Evolutionary conservation across 306 rosid species (phyloP), one percentile per base, ranked within the genome.

Genomic region (Vigna radiata): DNA sequence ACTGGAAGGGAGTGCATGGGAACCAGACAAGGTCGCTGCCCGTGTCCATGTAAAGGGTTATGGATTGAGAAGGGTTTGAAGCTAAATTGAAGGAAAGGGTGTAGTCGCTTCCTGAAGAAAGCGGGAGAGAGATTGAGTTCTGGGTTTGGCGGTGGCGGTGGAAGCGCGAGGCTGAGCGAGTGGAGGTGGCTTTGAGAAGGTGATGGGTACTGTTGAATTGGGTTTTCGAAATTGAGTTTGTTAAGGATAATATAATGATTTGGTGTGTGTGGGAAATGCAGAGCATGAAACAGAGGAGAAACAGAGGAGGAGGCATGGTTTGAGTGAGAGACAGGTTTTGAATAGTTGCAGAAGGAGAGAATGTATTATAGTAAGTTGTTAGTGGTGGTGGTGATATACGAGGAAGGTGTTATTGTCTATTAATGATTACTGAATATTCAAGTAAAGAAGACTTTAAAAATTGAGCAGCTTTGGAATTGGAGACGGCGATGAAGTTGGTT

Each of bases 1-100:
- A 95, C 23, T 92, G 91, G 73, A 95, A 95, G 0, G 97, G 97
- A 10, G 93, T 44, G 53, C 98, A 95, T 5, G 98, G 98, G 84
- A 92, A 88, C 98, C 98, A 95, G 7, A 95, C 97, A 0, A 95
- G 88, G 87, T 95, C 98, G 61, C 97, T 90, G 16, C 98, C 97
- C 0, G 98, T 95, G 85, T 95, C 98, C 98, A 95, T 92, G 77
- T 95, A 95, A 31, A 95, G 93, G 15, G 95, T 89, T 29, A 92
- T 82, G 63, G 75, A 82, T 47, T 91, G 96, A 1, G 91, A 75
- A 77, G 87, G 84, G 68, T 53, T 14, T 0, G 96, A 66, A 47
- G 87, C 93, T 53, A 92, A 47, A 15, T 83, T 83, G 79, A 94
- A 87, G 8, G 96, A 85, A 1, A 94, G 91, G 1, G 96, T 90